phyloP scores from a whole-genome alignment of 495 filamentous ascomycete species.

The Margaritispora aquatica region DNA sequence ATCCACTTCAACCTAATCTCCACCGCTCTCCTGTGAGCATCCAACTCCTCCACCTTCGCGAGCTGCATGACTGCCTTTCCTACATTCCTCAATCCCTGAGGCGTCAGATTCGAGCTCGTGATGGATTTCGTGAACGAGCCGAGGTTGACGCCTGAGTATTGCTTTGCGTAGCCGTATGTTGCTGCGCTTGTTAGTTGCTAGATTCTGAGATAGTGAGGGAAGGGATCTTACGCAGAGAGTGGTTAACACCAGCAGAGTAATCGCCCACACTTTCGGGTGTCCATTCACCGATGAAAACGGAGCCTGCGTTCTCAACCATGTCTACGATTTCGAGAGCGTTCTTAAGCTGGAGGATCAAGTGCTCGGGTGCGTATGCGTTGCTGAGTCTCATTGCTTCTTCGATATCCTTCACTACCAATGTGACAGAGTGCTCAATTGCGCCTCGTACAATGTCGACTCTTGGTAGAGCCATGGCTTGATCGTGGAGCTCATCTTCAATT shows the following conservation, averaged over 20 bases:
- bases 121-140: slow-evolving; percentile 95
- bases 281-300: slow-evolving; percentile 92
- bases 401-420: slow-evolving; percentile 71
- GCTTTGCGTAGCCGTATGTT: slow-evolving; percentile 95
- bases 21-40: slow-evolving; percentile 89
- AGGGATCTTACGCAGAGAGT: slow-evolving; percentile 77
- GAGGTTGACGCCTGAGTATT: slow-evolving; percentile 96
- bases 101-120: slow-evolving; percentile 83
- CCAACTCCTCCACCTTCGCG: slow-evolving; percentile 88
- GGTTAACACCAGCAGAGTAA: slow-evolving; percentile 96
- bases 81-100: slow-evolving; percentile 75
- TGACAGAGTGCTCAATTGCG: slow-evolving; percentile 87
- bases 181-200: slow-evolving; percentile 47
- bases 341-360: slow-evolving; percentile 85
- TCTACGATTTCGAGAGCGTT: slow-evolving; percentile 65
- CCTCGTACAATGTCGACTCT: slow-evolving; percentile 88
- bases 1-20: slow-evolving; percentile 74
- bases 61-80: slow-evolving; percentile 88
- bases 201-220: not conserved
- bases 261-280: slow-evolving; percentile 96
- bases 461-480: slow-evolving; percentile 82
- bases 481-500: slow-evolving; percentile 86
- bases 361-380: slow-evolving; percentile 96
- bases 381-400: slow-evolving; percentile 80
- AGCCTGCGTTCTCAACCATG: slow-evolving; percentile 87